phyloP scores from a whole-genome alignment of 305 asterid genomes.

The Euphrasia arctica region DNA sequence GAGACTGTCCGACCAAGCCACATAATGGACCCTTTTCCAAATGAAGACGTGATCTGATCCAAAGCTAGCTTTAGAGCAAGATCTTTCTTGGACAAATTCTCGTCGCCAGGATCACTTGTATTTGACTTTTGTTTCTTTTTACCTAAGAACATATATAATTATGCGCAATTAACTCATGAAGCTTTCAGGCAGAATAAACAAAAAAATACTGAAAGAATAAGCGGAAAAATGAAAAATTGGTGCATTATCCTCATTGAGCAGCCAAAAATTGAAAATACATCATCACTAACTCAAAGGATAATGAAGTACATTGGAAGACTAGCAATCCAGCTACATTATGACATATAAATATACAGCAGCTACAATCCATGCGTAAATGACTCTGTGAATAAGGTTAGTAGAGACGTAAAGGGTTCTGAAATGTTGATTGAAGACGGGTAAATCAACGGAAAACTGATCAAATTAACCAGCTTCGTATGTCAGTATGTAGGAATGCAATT shows the following conservation, averaged over 20 bases:
- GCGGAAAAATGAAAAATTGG: background rate
- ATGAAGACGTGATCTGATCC: constrained; percentile 76
- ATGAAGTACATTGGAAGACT: background rate
- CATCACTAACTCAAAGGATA: constrained; percentile 20
- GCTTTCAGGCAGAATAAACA: constrained; percentile 14
- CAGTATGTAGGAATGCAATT: background rate
- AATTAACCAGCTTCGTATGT: constrained; percentile 1
- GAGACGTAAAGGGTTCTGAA: constrained; percentile 13
- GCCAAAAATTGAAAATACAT: constrained; percentile 16
- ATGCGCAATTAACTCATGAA: constrained; percentile 3
- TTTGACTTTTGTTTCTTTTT: constrained; percentile 67
- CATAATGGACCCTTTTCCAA: constrained; percentile 96
- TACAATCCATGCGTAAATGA: background rate
- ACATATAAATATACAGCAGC: background rate
- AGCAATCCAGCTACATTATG: background rate
- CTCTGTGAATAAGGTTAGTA: constrained; percentile 1
- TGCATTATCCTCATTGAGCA: constrained; percentile 16
- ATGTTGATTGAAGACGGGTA: background rate
- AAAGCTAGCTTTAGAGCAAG: constrained; percentile 82
- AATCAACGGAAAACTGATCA: constrained; percentile 5
- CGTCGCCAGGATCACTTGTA: constrained; percentile 80
- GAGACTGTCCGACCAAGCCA: constrained; percentile 83
- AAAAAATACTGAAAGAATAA: constrained; percentile 12
- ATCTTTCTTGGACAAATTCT: constrained; percentile 87
- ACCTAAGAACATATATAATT: constrained; percentile 39